A percentile compares a stretch with the other conserved stretches of the same genome.
These are phyloP conservation scores for Cercospora sojina DNA, from an alignment of 2,329 filamentous ascomycete genomes.

Conservation along the genomic window DNA sequence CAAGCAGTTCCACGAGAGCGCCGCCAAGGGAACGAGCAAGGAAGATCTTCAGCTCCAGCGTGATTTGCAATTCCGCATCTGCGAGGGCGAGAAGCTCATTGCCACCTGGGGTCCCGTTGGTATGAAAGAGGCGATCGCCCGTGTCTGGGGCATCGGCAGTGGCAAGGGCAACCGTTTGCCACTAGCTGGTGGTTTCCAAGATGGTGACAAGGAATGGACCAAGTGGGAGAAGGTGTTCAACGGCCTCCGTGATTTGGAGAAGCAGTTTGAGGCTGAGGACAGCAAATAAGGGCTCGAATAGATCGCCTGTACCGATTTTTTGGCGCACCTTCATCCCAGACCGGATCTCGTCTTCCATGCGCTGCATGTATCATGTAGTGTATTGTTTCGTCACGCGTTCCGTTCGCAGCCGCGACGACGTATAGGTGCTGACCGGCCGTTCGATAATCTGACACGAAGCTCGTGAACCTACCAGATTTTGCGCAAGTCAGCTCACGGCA, in stretches of 20 bases:
- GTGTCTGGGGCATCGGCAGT: slow-evolving; percentile 60
- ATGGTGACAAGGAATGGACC: slow-evolving; percentile 58
- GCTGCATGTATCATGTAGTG: not conserved
- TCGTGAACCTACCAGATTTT: not conserved
- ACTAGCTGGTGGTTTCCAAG: slow-evolving; percentile 57
- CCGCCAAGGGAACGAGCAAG: slow-evolving; percentile 44
- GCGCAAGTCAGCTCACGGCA: not conserved
- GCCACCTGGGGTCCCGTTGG: slow-evolving; percentile 61
- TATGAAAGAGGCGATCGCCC: slow-evolving; percentile 63
- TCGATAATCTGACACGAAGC: not conserved
- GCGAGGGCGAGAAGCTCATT: slow-evolving; percentile 61
- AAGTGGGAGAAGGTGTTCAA: slow-evolving; percentile 51
- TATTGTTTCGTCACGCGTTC: not conserved
- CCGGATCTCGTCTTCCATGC: not conserved
- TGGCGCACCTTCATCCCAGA: not conserved
- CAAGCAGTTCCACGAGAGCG: slow-evolving; percentile 46
- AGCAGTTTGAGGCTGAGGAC: slow-evolving; percentile 34
- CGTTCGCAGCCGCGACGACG: not conserved
- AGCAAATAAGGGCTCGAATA: slow-evolving; percentile 9
- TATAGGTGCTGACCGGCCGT: not conserved
- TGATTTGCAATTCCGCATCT: slow-evolving; percentile 60
- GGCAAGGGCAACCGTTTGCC: slow-evolving; percentile 60
- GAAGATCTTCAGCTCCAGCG: slow-evolving; percentile 51
- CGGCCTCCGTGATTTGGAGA: slow-evolving; percentile 49
- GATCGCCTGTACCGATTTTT: not conserved